Conservation (phyloP, 169 alveolate genomes). For the Plasmodium adleri region DNA sequence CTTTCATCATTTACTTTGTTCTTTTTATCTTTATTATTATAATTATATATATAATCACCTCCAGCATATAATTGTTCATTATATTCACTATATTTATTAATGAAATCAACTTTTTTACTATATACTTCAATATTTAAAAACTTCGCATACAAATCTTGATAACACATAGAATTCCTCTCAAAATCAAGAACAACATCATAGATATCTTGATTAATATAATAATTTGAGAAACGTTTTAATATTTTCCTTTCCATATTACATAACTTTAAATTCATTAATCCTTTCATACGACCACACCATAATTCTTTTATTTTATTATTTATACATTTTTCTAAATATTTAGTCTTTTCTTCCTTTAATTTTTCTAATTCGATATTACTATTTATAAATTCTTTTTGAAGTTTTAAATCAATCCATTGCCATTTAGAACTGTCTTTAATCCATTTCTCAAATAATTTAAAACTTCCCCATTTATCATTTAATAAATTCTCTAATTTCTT, state of each 20-base stretch:
- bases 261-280: conserved; percentile 50
- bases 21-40: conserved; percentile 7
- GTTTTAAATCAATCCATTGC: conserved; percentile 74
- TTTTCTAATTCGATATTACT: conserved; percentile 53
- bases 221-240: conserved; percentile 23
- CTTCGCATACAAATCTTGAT: conserved; percentile 37
- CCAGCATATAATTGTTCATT: no score
- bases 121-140: not conserved
- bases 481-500: conserved; percentile 36
- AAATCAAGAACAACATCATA: conserved; percentile 48
- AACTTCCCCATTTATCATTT: conserved; percentile 72
- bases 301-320: conserved; percentile 69
- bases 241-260: conserved; percentile 52
- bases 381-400: conserved; percentile 56
- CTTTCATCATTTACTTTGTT: conserved; percentile 7
- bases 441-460: conserved; percentile 69
- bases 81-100: conserved; percentile 24
- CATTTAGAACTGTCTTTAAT: conserved; percentile 61
- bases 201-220: conserved; percentile 30
- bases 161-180: conserved; percentile 65
- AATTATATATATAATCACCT: not conserved
- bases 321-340: conserved; percentile 61
- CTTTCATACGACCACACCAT: conserved; percentile 75
- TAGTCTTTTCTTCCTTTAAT: conserved; percentile 58
- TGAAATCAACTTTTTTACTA: conserved; percentile 23